phyloP scores from a whole-genome alignment of 2,329 filamentous ascomycete species.

The Cladosporium velox region DNA sequence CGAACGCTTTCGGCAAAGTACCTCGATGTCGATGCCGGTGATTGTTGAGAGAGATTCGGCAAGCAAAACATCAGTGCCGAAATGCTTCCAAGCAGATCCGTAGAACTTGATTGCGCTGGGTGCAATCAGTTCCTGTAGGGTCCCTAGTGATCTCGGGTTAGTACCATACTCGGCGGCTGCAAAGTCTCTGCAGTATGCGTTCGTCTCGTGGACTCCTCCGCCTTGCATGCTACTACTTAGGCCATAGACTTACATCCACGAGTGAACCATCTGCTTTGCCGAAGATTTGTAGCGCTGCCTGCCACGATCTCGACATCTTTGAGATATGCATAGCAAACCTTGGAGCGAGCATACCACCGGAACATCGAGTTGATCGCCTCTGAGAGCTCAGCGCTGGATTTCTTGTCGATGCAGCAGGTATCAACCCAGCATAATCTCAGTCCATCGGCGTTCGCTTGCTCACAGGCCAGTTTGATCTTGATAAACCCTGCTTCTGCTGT shows the following conservation, averaged over 20 bases:
- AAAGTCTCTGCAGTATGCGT: too few species aligned
- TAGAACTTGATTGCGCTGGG: constrained; percentile 24
- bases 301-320: constrained; percentile 20
- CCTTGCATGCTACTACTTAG: background rate
- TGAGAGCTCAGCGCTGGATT: constrained; percentile 25
- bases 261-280: constrained; percentile 5
- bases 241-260: constrained; percentile 8
- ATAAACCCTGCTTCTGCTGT: constrained; percentile 24
- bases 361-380: constrained; percentile 26
- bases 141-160: constrained; percentile 17
- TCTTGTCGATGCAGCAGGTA: constrained; percentile 31
- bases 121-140: constrained; percentile 29
- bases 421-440: constrained; percentile 29
- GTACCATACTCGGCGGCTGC: too few species aligned
- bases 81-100: constrained; percentile 7
- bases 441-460: constrained; percentile 25
- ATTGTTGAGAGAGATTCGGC: constrained; percentile 25
- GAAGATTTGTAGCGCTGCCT: background rate
- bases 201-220: too few species aligned
- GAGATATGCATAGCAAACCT: constrained; percentile 27
- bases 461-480: constrained; percentile 29
- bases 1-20: constrained; percentile 16
- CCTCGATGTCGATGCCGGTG: constrained; percentile 19
- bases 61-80: constrained; percentile 19
- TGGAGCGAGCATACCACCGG: constrained; percentile 26